Base-by-base conservation (phyloP, 768 basidiomycete genomes). In the Suillus brevipes region DNA sequence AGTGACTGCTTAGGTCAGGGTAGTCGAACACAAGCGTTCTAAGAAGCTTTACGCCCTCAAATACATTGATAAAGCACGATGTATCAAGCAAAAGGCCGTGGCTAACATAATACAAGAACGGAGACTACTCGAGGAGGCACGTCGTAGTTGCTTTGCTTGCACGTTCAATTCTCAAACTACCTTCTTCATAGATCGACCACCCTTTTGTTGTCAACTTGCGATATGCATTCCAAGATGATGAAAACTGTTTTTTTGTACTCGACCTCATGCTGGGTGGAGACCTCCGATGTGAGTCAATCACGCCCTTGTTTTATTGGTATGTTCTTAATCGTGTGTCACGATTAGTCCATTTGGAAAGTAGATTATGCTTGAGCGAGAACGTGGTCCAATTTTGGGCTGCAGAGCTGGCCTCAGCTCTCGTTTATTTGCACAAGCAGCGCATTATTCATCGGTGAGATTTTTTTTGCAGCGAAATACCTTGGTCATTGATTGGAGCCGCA, bases 181-280 rank as follows among this genome's bases (percentile, higher is more conserved):
- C 20, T 42, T 62, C 20, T 34, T 65, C 43, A 37, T 69, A 93
- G 91, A 88, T 97, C 68, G 91, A 95, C 75, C 92, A 95, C 72
- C 87, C 93, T 25, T 96, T 94, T 74, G 80, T 96, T 55, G 92
- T 94, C 66, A 96, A 96, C 77, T 76, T 97, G 69, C 89, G 94
- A 43, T 97, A 96, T 74, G 96, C 96, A 6, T 99, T 99, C 76
- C 96, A 99, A 75, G 96, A 98, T 73, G 96, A 97, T 70, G 89
- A 92, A 69, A 97, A 97, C 75, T 97, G 97, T 72, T 99, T 98
- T 83, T 97, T 98, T 79, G 95, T 98, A 8, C 81, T 98, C 64
- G 97, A 99, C 76, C 85, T 99, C 57, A 97, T 97, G 95, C 82
- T 97, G 1, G 96, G 96, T 37, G 96, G 96, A 13, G 95, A 98